Evolutionary conservation across 768 basidiomycete genomes (phyloP), one percentile per base, ranked within the genome.

Genomic region (Melanogaster broomeanus): DNA sequence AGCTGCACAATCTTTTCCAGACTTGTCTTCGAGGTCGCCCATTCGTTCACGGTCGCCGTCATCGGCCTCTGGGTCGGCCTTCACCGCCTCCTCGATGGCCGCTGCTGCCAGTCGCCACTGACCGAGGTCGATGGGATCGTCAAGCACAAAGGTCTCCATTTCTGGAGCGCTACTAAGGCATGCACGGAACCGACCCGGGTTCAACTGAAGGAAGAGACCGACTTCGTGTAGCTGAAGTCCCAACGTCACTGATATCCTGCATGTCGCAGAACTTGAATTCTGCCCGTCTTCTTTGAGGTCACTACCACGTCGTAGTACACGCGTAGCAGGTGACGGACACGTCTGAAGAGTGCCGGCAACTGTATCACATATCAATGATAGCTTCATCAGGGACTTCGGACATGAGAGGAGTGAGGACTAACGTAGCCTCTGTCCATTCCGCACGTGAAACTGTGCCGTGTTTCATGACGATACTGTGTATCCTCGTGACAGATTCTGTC

Each of bases 191-290:
- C 65, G 54, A 2, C 50, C 49, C 7, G 61, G 59, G 18, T 54
- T 56, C 16, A 67, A 51, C 42, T 64, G 66, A 6, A 69, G 49
- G 30, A 45, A 59, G 19, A 69, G 52, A 0, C 64, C 67, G 25
- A 61, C 51, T 52, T 61, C 43, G 45, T 68, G 68, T 19, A 66
- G 55, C 19, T 51, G 50, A 18, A 68, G 42, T 0, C n/a, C 62
- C 61, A 9, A 68, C 57, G 27, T 63, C 61, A 21, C 47, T 51
- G 27, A 64, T 45, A n/a, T 59, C 45, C 21, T 61, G 19, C 47
- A 58, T 52, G 49, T 69, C 66, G 44, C 64, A 69, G 46, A 55
- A 67, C 21, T 59, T 55, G 44, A 66, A 52, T 7, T 67, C 64
- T n/a, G 4, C 39, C 42, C n/a, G 61, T 56, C 19, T 41, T 48